Conservation (phyloP, 192 early-diverging fungal species). For the Cladochytrium replicatum region DNA sequence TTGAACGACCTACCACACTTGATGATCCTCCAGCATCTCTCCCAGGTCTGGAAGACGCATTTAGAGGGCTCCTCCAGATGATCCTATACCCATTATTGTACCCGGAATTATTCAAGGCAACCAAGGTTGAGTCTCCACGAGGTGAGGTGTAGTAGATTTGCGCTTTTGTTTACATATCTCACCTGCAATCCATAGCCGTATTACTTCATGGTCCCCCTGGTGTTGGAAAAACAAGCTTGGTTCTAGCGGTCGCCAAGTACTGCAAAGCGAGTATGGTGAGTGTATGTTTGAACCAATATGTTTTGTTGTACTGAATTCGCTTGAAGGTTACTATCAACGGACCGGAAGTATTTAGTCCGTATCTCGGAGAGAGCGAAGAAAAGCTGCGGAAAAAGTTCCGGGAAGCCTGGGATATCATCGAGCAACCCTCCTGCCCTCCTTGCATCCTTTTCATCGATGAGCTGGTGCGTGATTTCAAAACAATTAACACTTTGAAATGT, state of each 20-base stretch:
- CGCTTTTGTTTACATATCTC: background rate
- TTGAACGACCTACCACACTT: too few relatives aligned
- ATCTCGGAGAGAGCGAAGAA: constrained; percentile 81
- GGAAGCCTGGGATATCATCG: constrained; percentile 44
- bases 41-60: too few relatives aligned
- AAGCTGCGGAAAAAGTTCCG: constrained; percentile 59
- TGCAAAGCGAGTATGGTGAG: constrained; percentile 61
- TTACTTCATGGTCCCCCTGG: constrained; percentile 90
- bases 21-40: too few relatives aligned
- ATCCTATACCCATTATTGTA: constrained; percentile 61
- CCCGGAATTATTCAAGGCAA: constrained; percentile 34
- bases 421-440: constrained; percentile 21
- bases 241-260: constrained; percentile 50
- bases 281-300: constrained; percentile 8
- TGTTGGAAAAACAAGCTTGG: constrained; percentile 87
- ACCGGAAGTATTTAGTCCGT: constrained; percentile 71
- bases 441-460: constrained; percentile 96
- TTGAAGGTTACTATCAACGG: constrained; percentile 59
- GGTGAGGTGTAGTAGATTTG: constrained; percentile 12
- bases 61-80: too few relatives aligned
- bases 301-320: background rate
- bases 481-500: too few relatives aligned
- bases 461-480: constrained; percentile 50
- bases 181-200: constrained; percentile 41
- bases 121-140: constrained; percentile 69